Conservation (phyloP, 768 basidiomycete genomes). For the Lentinula boryana region DNA sequence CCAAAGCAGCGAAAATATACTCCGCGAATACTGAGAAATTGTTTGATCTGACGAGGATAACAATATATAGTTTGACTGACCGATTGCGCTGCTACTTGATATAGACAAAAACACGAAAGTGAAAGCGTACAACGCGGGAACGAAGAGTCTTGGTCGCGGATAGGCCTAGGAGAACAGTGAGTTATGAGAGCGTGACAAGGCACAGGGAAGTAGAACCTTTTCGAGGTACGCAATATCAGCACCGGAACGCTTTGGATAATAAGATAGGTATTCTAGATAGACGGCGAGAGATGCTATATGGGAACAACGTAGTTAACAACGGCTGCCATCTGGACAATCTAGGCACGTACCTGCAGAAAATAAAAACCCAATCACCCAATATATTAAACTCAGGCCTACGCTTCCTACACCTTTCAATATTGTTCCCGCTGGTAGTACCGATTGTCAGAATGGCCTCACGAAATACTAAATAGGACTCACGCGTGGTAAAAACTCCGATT, state of each 20-base stretch:
- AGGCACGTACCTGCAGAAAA: slow-evolving; percentile 24
- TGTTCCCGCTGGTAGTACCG: slow-evolving; percentile 23
- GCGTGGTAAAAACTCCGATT: slow-evolving; percentile 29
- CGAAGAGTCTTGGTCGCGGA: slow-evolving; percentile 33
- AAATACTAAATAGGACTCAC: slow-evolving; percentile 8
- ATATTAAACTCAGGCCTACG: slow-evolving; percentile 31
- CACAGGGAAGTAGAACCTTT: slow-evolving; percentile 18
- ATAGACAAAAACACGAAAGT: slow-evolving; percentile 31
- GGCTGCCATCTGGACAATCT: background rate
- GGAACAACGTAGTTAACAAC: background rate
- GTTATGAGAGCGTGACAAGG: background rate
- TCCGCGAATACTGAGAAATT: slow-evolving; percentile 26
- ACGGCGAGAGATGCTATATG: slow-evolving; percentile 25
- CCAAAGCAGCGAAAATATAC: slow-evolving; percentile 28
- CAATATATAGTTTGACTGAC: slow-evolving; percentile 11
- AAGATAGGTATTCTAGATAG: slow-evolving; percentile 40
- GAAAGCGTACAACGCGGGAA: slow-evolving; percentile 38
- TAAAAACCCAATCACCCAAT: slow-evolving; percentile 33
- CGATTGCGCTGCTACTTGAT: slow-evolving; percentile 32
- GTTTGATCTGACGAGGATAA: slow-evolving; percentile 2
- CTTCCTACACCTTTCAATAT: slow-evolving; percentile 31
- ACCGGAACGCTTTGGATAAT: slow-evolving; percentile 44
- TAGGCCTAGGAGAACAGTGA: slow-evolving; percentile 27
- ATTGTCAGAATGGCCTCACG: background rate
- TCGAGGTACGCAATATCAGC: slow-evolving; percentile 45